A percentile compares a stretch with the other conserved stretches of the same genome.
These are phyloP conservation scores for Betula pendula DNA, from an alignment of 306 rosid species.

Conservation along the genomic window DNA sequence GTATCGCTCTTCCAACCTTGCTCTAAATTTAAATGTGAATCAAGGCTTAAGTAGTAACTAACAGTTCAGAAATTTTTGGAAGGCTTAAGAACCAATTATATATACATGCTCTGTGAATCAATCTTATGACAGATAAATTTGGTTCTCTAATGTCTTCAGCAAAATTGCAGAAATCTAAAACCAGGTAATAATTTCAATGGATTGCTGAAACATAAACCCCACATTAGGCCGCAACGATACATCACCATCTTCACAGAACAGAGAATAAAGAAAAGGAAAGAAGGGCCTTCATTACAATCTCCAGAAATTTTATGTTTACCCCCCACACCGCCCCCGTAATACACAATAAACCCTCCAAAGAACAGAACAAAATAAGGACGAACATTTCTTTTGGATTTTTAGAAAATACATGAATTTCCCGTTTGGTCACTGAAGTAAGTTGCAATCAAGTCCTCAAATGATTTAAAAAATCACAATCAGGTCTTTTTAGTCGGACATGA, in stretches of 20 bases:
- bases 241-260: neutral
- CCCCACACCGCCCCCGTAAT: neutral
- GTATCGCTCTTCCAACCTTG: neutral
- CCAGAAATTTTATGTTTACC: neutral
- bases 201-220: neutral
- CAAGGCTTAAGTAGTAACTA: no score
- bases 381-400: neutral
- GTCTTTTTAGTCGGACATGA: neutral
- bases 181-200: neutral
- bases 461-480: neutral
- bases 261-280: neutral
- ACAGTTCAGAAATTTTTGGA: no score
- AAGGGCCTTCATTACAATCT: no score
- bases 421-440: neutral
- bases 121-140: neutral
- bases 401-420: neutral
- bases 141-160: neutral
- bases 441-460: neutral
- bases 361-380: neutral
- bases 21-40: no score
- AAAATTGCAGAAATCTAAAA: neutral
- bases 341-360: neutral
- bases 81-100: neutral
- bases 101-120: neutral
- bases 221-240: neutral